phyloP scores from a whole-genome alignment of 2,329 filamentous ascomycete species.

The Pseudocercospora macadamiae region DNA sequence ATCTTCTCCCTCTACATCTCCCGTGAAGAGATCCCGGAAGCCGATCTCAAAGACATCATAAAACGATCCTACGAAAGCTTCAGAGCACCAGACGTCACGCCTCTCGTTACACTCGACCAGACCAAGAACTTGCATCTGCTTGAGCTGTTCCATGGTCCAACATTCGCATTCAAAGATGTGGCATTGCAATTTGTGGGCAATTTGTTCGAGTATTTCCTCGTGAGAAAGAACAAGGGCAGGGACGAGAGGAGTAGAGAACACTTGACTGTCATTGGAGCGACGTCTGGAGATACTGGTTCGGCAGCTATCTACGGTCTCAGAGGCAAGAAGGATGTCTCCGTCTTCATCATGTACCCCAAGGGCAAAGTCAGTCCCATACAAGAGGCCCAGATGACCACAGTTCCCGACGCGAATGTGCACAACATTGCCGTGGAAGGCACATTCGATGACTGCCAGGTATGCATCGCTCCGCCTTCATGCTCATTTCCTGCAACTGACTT shows the following conservation, averaged over 20 bases:
- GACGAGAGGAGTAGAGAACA: conserved; percentile 68
- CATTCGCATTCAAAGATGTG: conserved; percentile 93
- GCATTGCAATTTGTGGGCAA: conserved; percentile 96
- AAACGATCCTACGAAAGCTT: conserved; percentile 87
- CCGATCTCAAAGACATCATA: conserved; percentile 82
- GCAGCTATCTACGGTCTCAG: conserved; percentile 94
- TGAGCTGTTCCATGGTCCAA: conserved; percentile 95
- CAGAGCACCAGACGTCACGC: conserved; percentile 75
- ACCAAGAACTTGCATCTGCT: conserved; percentile 77
- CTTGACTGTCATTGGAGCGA: conserved; percentile 83
- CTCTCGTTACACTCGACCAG: conserved; percentile 74
- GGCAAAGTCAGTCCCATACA: conserved; percentile 90
- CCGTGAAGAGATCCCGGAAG: conserved; percentile 74
- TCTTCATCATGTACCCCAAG: conserved; percentile 92
- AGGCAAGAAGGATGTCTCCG: conserved; percentile 94
- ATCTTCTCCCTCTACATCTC: conserved; percentile 90
- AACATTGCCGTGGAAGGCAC: conserved; percentile 87
- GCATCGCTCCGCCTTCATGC: background rate
- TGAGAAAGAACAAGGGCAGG: conserved; percentile 72
- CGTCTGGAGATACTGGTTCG: conserved; percentile 86
- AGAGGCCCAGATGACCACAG: conserved; percentile 96
- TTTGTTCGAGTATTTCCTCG: conserved; percentile 85
- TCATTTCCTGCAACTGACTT: background rate
- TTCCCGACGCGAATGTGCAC: conserved; percentile 87
- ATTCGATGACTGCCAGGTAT: conserved; percentile 91